Evolutionary conservation across 2,329 filamentous ascomycete species (phyloP).

Genomic region (Rutstroemia sp.): DNA sequence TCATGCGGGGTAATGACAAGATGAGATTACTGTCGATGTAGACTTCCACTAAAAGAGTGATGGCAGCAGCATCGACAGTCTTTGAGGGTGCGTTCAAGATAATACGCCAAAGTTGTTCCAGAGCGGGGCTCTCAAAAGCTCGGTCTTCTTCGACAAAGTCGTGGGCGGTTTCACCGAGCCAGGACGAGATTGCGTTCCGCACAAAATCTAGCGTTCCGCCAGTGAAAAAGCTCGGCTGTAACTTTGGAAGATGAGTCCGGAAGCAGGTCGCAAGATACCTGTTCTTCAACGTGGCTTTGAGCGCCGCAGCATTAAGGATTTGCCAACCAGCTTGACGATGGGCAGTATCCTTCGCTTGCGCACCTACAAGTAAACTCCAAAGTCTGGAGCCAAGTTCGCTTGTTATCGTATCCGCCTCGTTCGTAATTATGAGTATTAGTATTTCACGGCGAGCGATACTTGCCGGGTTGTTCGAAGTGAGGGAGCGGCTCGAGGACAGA

Average conservation of each 20-base stretch:
- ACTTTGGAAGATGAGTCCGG: constrained; percentile 46
- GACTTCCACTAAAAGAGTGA: constrained; percentile 62
- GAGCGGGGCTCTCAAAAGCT: constrained; percentile 44
- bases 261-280: constrained; percentile 49
- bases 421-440: constrained; percentile 49
- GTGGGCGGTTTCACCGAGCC: constrained; percentile 40
- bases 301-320: constrained; percentile 46
- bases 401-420: constrained; percentile 55
- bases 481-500: constrained; percentile 12
- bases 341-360: constrained; percentile 47
- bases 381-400: constrained; percentile 54
- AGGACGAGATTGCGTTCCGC: constrained; percentile 40
- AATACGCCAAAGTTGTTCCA: constrained; percentile 77
- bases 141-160: constrained; percentile 45
- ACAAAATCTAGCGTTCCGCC: constrained; percentile 57
- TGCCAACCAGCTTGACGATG: constrained; percentile 65
- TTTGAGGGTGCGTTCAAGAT: constrained; percentile 60
- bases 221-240: constrained; percentile 53
- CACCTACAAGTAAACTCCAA: constrained; percentile 68
- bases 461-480: constrained; percentile 33
- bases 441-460: constrained; percentile 51
- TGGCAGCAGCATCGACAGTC: constrained; percentile 61
- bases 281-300: constrained; percentile 40
- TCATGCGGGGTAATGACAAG: constrained; percentile 39
- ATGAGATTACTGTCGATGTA: constrained; percentile 59